Evolutionary conservation across 768 basidiomycete genomes (phyloP).

Genomic region (Russula ochroleuca): DNA sequence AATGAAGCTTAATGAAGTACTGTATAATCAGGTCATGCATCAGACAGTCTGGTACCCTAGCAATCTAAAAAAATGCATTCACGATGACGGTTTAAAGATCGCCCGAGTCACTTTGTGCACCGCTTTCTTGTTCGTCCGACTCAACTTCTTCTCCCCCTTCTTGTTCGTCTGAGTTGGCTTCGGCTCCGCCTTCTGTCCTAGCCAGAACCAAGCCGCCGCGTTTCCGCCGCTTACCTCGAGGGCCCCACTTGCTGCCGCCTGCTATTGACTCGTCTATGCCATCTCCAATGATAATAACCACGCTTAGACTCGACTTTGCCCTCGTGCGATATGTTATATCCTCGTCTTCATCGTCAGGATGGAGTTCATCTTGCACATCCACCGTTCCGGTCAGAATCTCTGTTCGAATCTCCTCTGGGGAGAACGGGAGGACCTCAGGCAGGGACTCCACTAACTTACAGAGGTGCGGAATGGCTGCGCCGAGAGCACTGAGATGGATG

Average conservation of each 20-base stretch:
- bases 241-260: conserved; percentile 25
- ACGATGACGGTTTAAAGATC: neutral
- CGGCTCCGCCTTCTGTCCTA: neutral
- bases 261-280: conserved; percentile 45
- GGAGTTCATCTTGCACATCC: conserved; percentile 72
- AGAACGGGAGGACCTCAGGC: conserved; percentile 66
- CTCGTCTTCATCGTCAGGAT: conserved; percentile 71
- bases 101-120: conserved; percentile 3
- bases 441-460: conserved; percentile 65
- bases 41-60: neutral
- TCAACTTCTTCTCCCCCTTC: conserved; percentile 4
- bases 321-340: conserved; percentile 59
- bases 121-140: neutral
- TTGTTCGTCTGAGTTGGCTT: neutral
- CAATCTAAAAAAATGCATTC: conserved; percentile 3
- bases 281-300: conserved; percentile 57
- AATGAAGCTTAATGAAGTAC: neutral
- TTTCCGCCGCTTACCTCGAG: conserved; percentile 25
- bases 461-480: conserved; percentile 83
- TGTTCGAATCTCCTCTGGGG: conserved; percentile 55
- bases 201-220: neutral
- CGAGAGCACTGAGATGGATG: conserved; percentile 76
- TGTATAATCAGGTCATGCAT: neutral
- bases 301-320: conserved; percentile 62
- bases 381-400: conserved; percentile 66